These are phyloP conservation scores for Trichoderma sp. DNA, from an alignment of 2,329 filamentous ascomycete species.

Conservation along the genomic window DNA sequence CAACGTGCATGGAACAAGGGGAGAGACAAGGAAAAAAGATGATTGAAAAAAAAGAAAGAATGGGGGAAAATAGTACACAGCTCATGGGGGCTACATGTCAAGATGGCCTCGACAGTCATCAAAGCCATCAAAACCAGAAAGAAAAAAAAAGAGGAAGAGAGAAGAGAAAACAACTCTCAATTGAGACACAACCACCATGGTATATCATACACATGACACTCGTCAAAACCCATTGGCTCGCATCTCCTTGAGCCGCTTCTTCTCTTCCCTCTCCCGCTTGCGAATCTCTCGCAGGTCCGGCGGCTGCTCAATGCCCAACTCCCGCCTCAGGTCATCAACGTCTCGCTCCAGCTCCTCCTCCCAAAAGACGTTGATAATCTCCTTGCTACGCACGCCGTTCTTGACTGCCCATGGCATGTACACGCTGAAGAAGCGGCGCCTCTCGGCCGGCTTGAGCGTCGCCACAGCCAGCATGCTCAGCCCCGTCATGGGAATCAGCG, in stretches of 20 bases:
- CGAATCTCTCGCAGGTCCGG: constrained; percentile 80
- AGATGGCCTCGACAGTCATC: background rate
- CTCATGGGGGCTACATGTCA: background rate
- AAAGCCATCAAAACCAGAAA: background rate
- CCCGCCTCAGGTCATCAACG: constrained; percentile 68
- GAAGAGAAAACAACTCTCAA: background rate
- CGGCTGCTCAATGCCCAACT: constrained; percentile 83
- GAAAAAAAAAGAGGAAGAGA: background rate
- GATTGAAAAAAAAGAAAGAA: background rate
- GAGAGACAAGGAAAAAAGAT: background rate
- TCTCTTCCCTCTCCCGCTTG: constrained; percentile 66
- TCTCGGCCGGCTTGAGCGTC: constrained; percentile 79
- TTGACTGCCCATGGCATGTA: constrained; percentile 89
- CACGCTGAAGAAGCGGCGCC: constrained; percentile 67
- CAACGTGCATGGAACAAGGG: background rate
- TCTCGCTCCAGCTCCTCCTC: constrained; percentile 88
- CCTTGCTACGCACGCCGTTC: constrained; percentile 73
- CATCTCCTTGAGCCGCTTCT: constrained; percentile 58
- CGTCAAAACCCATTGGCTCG: constrained; percentile 27
- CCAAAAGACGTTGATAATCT: constrained; percentile 97
- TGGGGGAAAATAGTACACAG: background rate
- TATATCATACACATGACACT: background rate
- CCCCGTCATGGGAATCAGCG: constrained; percentile 90
- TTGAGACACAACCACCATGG: background rate
- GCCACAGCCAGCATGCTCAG: constrained; percentile 81